Percentiles rank a stretch among this genome's conserved stretches.
Evolutionary conservation across 2,329 filamentous ascomycete species (phyloP).

Genomic region (Dactylellina cionopaga): DNA sequence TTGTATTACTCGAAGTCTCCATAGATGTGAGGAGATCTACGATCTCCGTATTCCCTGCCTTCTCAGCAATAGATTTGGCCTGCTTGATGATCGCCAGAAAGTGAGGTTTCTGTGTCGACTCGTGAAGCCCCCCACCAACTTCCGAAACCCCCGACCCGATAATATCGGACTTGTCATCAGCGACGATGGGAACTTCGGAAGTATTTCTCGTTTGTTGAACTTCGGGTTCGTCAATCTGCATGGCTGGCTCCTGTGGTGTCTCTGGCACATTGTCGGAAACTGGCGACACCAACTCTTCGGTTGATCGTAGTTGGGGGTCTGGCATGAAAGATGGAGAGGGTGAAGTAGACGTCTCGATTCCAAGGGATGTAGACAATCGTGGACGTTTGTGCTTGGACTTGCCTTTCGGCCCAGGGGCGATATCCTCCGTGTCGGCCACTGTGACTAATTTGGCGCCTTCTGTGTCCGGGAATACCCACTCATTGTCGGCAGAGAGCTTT

Average conservation of each 20-base stretch:
- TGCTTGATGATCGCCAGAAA: conserved; percentile 25
- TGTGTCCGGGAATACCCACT: conserved; percentile 43
- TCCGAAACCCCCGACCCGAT: conserved; percentile 14
- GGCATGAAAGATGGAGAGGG: conserved; percentile 36
- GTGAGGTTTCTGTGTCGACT: conserved; percentile 11
- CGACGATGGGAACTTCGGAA: conserved; percentile 6
- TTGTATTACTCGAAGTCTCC: conserved; percentile 12
- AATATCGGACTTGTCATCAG: conserved; percentile 1
- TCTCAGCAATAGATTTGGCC: conserved; percentile 30
- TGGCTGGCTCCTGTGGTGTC: conserved; percentile 24
- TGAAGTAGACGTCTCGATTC: conserved; percentile 21
- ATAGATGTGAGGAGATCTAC: conserved; percentile 15
- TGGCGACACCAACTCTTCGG: conserved; percentile 41
- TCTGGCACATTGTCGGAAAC: conserved; percentile 45
- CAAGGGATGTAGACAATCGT: conserved; percentile 17
- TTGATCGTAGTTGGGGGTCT: conserved; percentile 28
- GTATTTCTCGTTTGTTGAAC: conserved; percentile 8
- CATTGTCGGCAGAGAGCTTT: conserved; percentile 23
- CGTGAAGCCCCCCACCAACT: neutral
- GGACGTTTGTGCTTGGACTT: conserved; percentile 32
- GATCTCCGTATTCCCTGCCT: conserved; percentile 29
- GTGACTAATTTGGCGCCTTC: conserved; percentile 15
- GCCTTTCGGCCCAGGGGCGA: conserved; percentile 5
- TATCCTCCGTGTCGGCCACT: conserved; percentile 5
- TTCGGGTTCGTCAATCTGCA: conserved; percentile 37